These are phyloP conservation scores for Tylopilus vinaceipallidus DNA, from an alignment of 768 basidiomycete genomes.

Conservation along the genomic window DNA sequence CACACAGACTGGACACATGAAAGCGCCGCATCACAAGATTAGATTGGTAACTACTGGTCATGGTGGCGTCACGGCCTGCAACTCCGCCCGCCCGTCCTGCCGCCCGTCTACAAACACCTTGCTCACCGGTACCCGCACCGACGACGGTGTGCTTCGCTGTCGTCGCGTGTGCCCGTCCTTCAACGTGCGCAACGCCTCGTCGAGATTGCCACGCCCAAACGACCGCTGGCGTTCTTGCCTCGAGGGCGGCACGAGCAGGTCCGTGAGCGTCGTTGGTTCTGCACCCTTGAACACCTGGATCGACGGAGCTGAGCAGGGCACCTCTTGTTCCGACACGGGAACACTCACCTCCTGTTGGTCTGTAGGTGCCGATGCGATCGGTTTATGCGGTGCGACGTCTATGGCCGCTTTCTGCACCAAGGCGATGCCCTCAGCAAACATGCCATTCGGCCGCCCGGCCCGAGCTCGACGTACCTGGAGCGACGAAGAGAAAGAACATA, in stretches of 20 bases:
- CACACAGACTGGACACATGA: no score
- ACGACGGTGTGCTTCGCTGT: slow-evolving; percentile 13
- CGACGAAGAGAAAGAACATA: slow-evolving; percentile 71
- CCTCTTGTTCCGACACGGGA: not conserved
- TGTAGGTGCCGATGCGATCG: not conserved
- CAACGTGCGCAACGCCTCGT: slow-evolving; percentile 82
- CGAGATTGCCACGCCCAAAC: slow-evolving; percentile 74
- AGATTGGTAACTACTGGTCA: not conserved
- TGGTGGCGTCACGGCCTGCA: not conserved
- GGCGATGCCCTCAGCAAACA: not conserved
- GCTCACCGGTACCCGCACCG: slow-evolving; percentile 11
- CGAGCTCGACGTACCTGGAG: slow-evolving; percentile 50
- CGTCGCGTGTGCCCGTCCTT: slow-evolving; percentile 47
- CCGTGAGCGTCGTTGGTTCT: slow-evolving; percentile 24
- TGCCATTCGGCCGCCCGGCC: no score
- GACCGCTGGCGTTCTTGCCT: slow-evolving; percentile 48
- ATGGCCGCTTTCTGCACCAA: slow-evolving; percentile 61
- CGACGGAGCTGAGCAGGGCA: not conserved
- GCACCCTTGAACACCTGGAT: slow-evolving; percentile 44
- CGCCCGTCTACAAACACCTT: slow-evolving; percentile 31
- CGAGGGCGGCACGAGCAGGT: slow-evolving; percentile 39
- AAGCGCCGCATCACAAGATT: not conserved
- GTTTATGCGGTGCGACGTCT: slow-evolving; percentile 39
- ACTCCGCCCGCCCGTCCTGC: slow-evolving; percentile 10
- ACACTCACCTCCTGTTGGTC: slow-evolving; percentile 10